A percentile compares a stretch with the other conserved stretches of the same genome.
phyloP scores from a whole-genome alignment of 169 alveolate genomes.

The Theileria equi region DNA sequence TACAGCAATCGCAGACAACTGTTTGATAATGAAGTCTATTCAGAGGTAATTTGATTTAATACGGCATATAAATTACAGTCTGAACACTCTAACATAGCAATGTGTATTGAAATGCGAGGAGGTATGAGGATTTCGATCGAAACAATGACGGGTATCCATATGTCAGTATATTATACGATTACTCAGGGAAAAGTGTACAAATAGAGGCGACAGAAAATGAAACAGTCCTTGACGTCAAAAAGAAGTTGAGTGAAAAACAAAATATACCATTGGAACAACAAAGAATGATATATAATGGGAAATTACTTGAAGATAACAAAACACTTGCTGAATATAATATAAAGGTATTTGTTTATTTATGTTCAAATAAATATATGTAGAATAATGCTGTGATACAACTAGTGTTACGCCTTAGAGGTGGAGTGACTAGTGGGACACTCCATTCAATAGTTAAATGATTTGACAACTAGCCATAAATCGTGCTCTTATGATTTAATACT shows the following conservation, averaged over 20 bases:
- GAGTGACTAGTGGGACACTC: constrained; percentile 15
- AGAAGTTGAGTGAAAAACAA: constrained; percentile 47
- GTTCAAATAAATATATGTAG: not conserved
- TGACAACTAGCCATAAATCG: not conserved
- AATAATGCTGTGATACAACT: constrained; percentile 54
- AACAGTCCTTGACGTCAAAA: constrained; percentile 52
- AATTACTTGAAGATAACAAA: constrained; percentile 48
- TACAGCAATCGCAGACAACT: not conserved
- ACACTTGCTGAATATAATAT: constrained; percentile 58
- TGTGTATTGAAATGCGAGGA: constrained; percentile 29
- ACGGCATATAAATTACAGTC: not conserved
- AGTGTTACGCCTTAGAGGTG: constrained; percentile 60
- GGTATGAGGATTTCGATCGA: constrained; percentile 51
- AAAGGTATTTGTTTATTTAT: constrained; percentile 18
- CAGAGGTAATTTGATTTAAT: constrained; percentile 7
- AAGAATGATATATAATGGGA: constrained; percentile 48
- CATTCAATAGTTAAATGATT: not conserved
- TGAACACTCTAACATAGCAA: not conserved
- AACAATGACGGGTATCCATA: constrained; percentile 48
- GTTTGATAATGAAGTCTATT: constrained; percentile 4
- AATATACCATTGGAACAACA: constrained; percentile 62
- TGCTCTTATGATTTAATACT: constrained; percentile 13
- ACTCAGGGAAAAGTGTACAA: constrained; percentile 40
- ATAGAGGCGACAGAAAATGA: constrained; percentile 50
- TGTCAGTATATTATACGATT: not conserved